Evolutionary conservation across 129 eudicot species (phyloP).

Genomic region (Flaveria brownii): DNA sequence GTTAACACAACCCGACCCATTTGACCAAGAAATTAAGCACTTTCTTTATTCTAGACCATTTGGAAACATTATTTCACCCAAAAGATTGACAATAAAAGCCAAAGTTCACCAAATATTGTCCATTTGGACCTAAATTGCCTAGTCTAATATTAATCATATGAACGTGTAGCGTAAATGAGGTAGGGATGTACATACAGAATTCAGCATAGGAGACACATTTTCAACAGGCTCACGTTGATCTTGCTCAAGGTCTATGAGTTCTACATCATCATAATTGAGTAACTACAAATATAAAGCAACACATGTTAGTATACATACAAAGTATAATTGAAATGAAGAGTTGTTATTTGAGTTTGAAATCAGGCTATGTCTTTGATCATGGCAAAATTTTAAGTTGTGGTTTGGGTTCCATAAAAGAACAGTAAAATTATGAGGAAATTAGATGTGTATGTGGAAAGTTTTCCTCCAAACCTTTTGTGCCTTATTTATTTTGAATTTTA

Average conservation of each 20-base stretch:
- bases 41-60: neutral
- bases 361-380: neutral
- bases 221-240: constrained; percentile 34
- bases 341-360: no score
- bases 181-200: constrained; percentile 27
- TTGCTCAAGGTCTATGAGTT: constrained; percentile 18
- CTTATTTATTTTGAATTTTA: neutral
- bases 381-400: no score
- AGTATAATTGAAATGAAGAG: no score
- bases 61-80: neutral
- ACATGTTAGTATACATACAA: neutral
- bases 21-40: neutral
- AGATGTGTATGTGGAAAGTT: neutral
- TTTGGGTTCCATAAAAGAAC: no score
- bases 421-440: no score
- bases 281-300: constrained; percentile 31
- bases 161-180: neutral
- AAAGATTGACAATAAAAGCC: neutral
- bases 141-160: no score
- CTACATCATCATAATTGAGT: constrained; percentile 30
- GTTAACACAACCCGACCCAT: neutral
- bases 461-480: neutral
- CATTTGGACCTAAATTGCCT: no score
- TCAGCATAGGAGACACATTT: constrained; percentile 22
- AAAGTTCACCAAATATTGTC: neutral